phyloP scores from a whole-genome alignment of 768 basidiomycete genomes.

The Tubosaeta sp. region DNA sequence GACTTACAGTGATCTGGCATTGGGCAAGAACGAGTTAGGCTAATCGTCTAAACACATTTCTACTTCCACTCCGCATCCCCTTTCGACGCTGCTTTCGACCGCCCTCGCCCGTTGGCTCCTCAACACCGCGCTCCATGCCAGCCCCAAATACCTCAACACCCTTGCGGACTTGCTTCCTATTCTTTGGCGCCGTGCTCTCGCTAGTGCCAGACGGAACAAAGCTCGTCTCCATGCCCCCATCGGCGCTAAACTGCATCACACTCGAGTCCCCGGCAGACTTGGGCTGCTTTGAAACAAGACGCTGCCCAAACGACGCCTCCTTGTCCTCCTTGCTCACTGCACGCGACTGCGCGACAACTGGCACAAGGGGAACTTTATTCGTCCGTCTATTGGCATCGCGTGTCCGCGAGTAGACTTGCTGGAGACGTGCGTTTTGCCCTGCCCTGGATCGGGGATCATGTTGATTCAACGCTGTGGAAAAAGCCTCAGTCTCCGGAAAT shows the following conservation, averaged over 20 bases:
- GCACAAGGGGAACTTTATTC: slow-evolving; percentile 59
- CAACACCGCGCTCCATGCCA: slow-evolving; percentile 81
- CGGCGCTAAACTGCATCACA: slow-evolving; percentile 31
- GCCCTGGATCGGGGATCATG: slow-evolving; percentile 55
- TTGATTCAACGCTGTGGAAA: slow-evolving; percentile 42
- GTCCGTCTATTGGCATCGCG: slow-evolving; percentile 40
- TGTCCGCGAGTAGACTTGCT: slow-evolving; percentile 42
- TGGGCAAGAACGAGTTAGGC: slow-evolving; percentile 5
- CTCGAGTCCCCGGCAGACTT: slow-evolving; percentile 10
- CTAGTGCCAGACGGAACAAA: slow-evolving; percentile 59
- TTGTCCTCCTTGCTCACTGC: slow-evolving; percentile 36
- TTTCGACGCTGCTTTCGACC: slow-evolving; percentile 80
- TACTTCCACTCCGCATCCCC: slow-evolving; percentile 84
- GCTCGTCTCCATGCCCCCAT: slow-evolving; percentile 78
- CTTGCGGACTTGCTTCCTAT: slow-evolving; percentile 41
- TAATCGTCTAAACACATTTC: slow-evolving; percentile 63
- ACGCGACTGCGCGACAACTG: slow-evolving; percentile 48
- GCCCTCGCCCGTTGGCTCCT: slow-evolving; percentile 42
- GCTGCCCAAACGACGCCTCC: slow-evolving; percentile 67
- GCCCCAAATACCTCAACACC: slow-evolving; percentile 80
- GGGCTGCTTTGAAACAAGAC: slow-evolving; percentile 38
- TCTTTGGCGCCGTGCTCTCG: slow-evolving; percentile 23
- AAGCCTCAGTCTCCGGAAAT: slow-evolving; percentile 12
- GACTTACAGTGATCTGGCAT: slow-evolving; percentile 25
- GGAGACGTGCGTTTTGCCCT: slow-evolving; percentile 43